Evolutionary conservation across 352 stramenopile genomes (phyloP).

Genomic region (Phytopythium cucurbitacearum): DNA sequence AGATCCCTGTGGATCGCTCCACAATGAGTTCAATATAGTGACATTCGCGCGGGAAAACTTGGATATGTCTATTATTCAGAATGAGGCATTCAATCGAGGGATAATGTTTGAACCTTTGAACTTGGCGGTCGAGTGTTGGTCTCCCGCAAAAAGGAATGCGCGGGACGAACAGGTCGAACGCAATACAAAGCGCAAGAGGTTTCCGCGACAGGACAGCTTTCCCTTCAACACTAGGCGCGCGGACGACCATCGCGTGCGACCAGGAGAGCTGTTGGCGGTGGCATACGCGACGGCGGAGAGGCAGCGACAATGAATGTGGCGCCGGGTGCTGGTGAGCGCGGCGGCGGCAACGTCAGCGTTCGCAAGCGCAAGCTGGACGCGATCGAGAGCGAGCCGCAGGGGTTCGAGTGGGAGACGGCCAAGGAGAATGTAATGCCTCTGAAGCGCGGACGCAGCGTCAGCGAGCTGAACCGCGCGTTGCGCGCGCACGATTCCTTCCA

Average conservation of each 20-base stretch:
- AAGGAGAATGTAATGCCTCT: constrained; percentile 89
- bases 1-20: not conserved
- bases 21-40: not conserved
- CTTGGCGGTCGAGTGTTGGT: not conserved
- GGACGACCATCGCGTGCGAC: too few species aligned
- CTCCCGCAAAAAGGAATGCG: not conserved
- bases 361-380: constrained; percentile 31
- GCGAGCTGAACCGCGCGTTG: constrained; percentile 72
- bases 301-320: constrained; percentile 6
- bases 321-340: not conserved
- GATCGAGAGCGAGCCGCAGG: constrained; percentile 6
- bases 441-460: constrained; percentile 72
- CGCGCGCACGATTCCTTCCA: constrained; percentile 60
- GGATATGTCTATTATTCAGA: not conserved
- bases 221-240: too few species aligned
- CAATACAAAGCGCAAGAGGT: not conserved
- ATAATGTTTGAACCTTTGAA: constrained; percentile 1
- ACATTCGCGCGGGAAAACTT: not conserved
- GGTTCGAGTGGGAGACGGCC: constrained; percentile 79
- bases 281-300: too few species aligned
- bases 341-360: not conserved
- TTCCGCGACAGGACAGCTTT: not conserved
- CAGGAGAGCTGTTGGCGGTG: too few species aligned
- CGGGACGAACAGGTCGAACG: not conserved
- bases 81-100: not conserved